Percentiles rank a stretch among this genome's conserved stretches.
These are phyloP conservation scores for Cokeromyces recurvatus DNA, from an alignment of 371 early-diverging fungal species.

Conservation along the genomic window DNA sequence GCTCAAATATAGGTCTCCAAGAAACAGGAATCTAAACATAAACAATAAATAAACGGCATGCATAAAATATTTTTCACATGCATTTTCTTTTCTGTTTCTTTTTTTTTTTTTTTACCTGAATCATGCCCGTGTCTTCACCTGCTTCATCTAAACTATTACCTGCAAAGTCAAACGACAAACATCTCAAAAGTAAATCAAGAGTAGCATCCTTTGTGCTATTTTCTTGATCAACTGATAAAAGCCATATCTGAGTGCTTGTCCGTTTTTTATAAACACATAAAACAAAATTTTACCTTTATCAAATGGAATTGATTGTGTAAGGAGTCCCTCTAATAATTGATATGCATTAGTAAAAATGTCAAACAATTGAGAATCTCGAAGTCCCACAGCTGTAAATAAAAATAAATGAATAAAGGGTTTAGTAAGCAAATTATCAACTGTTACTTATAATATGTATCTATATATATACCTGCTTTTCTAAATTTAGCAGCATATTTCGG, in stretches of 20 bases:
- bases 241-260: neutral
- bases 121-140: slow-evolving; percentile 70
- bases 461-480: slow-evolving; percentile 60
- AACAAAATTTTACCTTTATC: slow-evolving; percentile 30
- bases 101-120: slow-evolving; percentile 51
- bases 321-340: slow-evolving; percentile 43
- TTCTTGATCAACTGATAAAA: slow-evolving; percentile 31
- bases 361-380: slow-evolving; percentile 72
- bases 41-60: neutral
- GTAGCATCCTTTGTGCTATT: slow-evolving; percentile 48
- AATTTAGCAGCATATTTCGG: slow-evolving; percentile 58
- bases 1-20: slow-evolving; percentile 67
- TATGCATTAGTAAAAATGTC: slow-evolving; percentile 63
- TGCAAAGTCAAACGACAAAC: slow-evolving; percentile 82
- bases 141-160: slow-evolving; percentile 80
- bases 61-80: too few species aligned
- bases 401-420: too few species aligned
- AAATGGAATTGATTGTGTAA: slow-evolving; percentile 29
- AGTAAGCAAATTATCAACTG: too few species aligned
- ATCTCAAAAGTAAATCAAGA: slow-evolving; percentile 61
- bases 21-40: slow-evolving; percentile 56
- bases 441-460: neutral
- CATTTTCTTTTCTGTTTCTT: neutral
- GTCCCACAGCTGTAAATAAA: slow-evolving; percentile 58
- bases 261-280: neutral